phyloP scores from a whole-genome alignment of 2,329 filamentous ascomycete genomes.

The Ascochyta clinopodiicola region DNA sequence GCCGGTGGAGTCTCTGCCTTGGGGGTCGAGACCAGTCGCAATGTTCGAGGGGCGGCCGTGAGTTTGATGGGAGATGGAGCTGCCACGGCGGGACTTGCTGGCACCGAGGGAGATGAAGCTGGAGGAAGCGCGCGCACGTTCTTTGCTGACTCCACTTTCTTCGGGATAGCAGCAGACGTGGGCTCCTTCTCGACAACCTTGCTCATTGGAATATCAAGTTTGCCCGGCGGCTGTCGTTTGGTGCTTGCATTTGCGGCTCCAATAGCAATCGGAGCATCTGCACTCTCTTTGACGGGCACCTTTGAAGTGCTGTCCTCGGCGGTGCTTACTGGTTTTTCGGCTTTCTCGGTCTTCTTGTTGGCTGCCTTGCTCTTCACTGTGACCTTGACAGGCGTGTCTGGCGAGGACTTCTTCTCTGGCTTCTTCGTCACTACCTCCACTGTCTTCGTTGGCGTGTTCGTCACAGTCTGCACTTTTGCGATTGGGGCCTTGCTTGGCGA shows the following conservation, averaged over 20 bases:
- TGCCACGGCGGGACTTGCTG: constrained; percentile 59
- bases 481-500: constrained; percentile 17
- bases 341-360: constrained; percentile 26
- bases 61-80: constrained; percentile 53
- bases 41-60: constrained; percentile 62
- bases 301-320: constrained; percentile 22
- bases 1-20: constrained; percentile 64
- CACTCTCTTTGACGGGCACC: constrained; percentile 19
- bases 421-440: constrained; percentile 3
- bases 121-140: constrained; percentile 32
- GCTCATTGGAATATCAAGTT: constrained; percentile 55
- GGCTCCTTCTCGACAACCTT: constrained; percentile 31
- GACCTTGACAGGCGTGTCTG: constrained; percentile 24
- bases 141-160: constrained; percentile 37
- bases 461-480: constrained; percentile 18
- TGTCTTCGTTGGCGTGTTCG: constrained; percentile 21
- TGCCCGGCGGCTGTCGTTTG: constrained; percentile 54
- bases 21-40: constrained; percentile 72
- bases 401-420: constrained; percentile 21
- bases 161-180: constrained; percentile 17
- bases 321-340: background rate
- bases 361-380: constrained; percentile 28
- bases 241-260: constrained; percentile 20
- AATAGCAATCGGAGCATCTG: constrained; percentile 13
- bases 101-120: constrained; percentile 57